Base-by-base conservation (phyloP, 345 rosid species). In the Dipteronia dyeriana region DNA sequence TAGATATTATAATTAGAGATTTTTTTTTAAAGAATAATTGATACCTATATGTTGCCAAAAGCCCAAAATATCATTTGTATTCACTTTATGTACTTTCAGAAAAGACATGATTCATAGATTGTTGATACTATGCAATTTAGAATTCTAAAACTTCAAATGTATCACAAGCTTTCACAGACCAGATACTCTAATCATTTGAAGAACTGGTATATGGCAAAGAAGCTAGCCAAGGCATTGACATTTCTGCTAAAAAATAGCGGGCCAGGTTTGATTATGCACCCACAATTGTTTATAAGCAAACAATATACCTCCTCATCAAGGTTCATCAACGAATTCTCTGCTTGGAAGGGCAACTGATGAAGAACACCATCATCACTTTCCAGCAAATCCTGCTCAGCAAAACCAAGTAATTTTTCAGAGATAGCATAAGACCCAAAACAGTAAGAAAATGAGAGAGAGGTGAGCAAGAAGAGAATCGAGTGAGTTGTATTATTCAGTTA, bases 271-370 rank as follows among this genome's bases (percentile, higher is more conserved):
- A 57, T 73, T 19, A 9, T 34, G 71, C 70, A 63, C 54, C 57
- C 20, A 19, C n/a, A 70, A 57, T 25, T 74, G n/a, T 29, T 20
- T 25, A 60, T 20, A 41, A 25, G 68, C 78, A 54, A 76, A 41
- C 16, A 45, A 41, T 67, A 79, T 81, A 87, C 86, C 90, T 87
- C 85, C n/a, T 83, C 85, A 76, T 83, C 85, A 62, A 84, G 84
- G 82, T 81, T 80, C 68, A 76, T 73, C 25, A 82, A 79, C 16
- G 86, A 74, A 68, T 79, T 79, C 57, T 79, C 83, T 61, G 78
- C 76, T 74, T 63, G 79, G 51, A 83, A 63, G n/a, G 85, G 82
- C 75, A 85, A 75, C 13, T 77, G 77, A 70, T 78, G 66, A 56
- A 78, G 54, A 71, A 66, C 20, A 73, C 39, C 77, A 70, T 73